Evolutionary conservation across 1,284 basidiomycete species (phyloP), one percentile per base, ranked within the genome.

Genomic region (Cutaneotrichosporon cavernicola): DNA sequence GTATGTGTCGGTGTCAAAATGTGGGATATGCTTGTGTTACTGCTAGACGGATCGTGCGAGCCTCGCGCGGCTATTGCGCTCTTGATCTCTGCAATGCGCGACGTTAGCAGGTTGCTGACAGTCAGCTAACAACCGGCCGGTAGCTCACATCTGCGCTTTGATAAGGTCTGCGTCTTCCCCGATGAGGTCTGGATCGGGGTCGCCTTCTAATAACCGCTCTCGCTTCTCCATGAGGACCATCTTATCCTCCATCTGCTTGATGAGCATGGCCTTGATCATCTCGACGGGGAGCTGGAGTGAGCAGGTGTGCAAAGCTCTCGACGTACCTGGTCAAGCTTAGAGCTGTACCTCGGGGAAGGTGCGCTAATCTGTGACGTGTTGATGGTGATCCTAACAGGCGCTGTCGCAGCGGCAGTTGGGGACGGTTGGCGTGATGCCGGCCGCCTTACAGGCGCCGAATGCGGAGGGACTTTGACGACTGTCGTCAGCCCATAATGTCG

Each of bases 101-200:
- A 70, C 5, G 68, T 63, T 1, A 73, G 60, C 36, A 75, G 62
- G 10, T 47, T 58, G 6, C 77, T 76, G 60, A 6, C 34, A 2
- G 32, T 43, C 2, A 55, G 51, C 49, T 62, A 50, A 61, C 50
- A 26, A 32, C 1, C 32, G 16, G 26, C 14, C 6, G 14, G 11
- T 6, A 26, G 58, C 74, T 64, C 50, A 77, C 76, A 76, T 64
- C 34, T 73, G 72, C 55, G 58, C 58, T 11, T 68, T 58, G 32
- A 75, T 60, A 64, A 76, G 75, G 38, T 74, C 76, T 0, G 72
- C 72, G 66, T 79, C 74, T 8, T 73, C 74, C 5, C 65, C 73
- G 47, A 65, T 60, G 30, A 61, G 36, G 16, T 72, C 74, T 16
- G 69, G 66, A 3, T 70, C 69, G 9, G 56, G 67, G 0, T 62